Evolutionary conservation across 2,329 filamentous ascomycete species (phyloP), one percentile per base, ranked within the genome.

Genomic region (Botrytis pseudocinerea): DNA sequence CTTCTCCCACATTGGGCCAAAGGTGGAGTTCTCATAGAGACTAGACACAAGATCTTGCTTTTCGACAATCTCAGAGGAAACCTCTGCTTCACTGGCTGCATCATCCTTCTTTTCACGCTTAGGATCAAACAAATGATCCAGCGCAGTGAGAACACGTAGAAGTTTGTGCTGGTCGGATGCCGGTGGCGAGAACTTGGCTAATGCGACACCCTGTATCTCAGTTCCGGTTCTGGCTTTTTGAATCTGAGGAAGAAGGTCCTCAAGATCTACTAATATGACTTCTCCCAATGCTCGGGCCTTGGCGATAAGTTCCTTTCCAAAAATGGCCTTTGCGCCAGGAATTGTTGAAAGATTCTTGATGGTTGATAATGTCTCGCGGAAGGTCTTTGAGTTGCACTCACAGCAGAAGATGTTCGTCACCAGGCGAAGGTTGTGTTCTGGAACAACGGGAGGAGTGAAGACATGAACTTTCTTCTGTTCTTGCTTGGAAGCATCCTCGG

Each of bases 401-500:
- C 95, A 95, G 61, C 97, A 94, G 77, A 99, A 93, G 73, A 99
- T 97, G 81, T 96, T 96, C 78, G 98, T 93, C n/a, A 99, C 94
- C 73, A 98, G 86, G 73, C 93, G 93, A 73, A 99, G 88, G 80
- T 98, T 98, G 80, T 94, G 89, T 44, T 95, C 90, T 8, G 96
- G 95, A 71, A 99, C 91, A 62, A 95, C 87, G 0, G 96, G 96
- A 44, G 95, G 93, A 69, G 92, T 90, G 70, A 97, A 88, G 83
- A 80, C 89, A 80, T 79, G 80, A 76, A 73, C 82, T 73, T 76
- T 80, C 76, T 80, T 82, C 61, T 81, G 78, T 8, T 76, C 65
- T 35, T 80, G 79, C 65, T 80, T 80, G 14, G 51, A 22, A 59
- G 78, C 75, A 38, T 72, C 70, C 3, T 78, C 79, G 68, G 78